Evolutionary conservation across 2,329 filamentous ascomycete species (phyloP).

Genomic region (Epichloe sylvatica): DNA sequence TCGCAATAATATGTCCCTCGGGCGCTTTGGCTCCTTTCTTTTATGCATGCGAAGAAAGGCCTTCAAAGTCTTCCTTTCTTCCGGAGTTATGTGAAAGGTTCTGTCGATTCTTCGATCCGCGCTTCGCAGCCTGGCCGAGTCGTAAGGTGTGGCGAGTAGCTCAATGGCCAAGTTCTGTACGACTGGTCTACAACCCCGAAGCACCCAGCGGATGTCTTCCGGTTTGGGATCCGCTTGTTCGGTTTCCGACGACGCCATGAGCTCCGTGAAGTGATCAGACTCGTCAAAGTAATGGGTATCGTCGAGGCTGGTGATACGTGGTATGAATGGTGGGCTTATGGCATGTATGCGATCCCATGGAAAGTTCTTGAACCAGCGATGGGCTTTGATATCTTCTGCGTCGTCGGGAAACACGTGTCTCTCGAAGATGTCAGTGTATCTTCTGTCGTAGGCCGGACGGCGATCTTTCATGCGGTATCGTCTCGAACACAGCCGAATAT

Average conservation of each 20-base stretch:
- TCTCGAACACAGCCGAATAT: constrained; percentile 60
- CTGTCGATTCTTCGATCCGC: constrained; percentile 36
- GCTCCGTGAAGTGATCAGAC: constrained; percentile 56
- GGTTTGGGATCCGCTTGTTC: constrained; percentile 17
- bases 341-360: constrained; percentile 64
- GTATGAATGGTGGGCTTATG: constrained; percentile 64
- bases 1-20: constrained; percentile 72
- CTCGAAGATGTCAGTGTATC: constrained; percentile 14
- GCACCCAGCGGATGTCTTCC: constrained; percentile 18
- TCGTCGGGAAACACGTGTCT: constrained; percentile 70
- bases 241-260: constrained; percentile 33
- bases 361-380: constrained; percentile 71
- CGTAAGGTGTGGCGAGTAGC: constrained; percentile 34
- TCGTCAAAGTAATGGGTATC: constrained; percentile 88
- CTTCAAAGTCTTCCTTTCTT: constrained; percentile 31
- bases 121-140: constrained; percentile 32
- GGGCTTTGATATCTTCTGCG: constrained; percentile 76
- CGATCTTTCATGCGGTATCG: constrained; percentile 57
- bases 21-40: constrained; percentile 57
- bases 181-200: constrained; percentile 25
- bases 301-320: constrained; percentile 50
- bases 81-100: constrained; percentile 18
- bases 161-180: constrained; percentile 30
- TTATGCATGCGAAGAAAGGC: constrained; percentile 38
- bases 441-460: constrained; percentile 10